A percentile compares a stretch with the other conserved stretches of the same genome.
Evolutionary conservation across 306 rosid species (phyloP).

Genomic region (Gastrolobium villosum): DNA sequence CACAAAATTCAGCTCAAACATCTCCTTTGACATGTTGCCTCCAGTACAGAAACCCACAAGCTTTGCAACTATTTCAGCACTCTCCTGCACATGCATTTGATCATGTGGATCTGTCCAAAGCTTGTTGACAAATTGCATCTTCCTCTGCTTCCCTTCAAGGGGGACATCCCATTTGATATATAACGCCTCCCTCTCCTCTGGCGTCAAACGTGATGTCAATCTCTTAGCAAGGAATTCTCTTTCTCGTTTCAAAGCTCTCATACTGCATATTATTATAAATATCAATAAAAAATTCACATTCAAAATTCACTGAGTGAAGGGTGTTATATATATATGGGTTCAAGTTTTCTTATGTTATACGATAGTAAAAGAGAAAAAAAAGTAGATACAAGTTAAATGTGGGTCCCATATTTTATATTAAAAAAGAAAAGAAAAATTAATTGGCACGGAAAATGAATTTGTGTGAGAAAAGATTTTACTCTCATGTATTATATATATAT

Average conservation of each 20-base stretch:
- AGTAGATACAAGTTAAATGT: no score
- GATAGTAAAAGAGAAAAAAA: no score
- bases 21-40: constrained; percentile 94
- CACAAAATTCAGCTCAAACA: constrained; percentile 93
- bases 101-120: constrained; percentile 95
- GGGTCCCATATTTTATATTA: no score
- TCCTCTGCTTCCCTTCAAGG: constrained; percentile 95
- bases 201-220: constrained; percentile 75
- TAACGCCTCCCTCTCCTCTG: constrained; percentile 86
- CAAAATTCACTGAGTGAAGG: background rate
- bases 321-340: no score
- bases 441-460: no score
- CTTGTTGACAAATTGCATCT: constrained; percentile 84
- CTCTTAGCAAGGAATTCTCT: constrained; percentile 98
- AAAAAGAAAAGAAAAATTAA: no score
- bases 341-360: no score
- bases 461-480: no score
- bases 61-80: constrained; percentile 95
- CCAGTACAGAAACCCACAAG: constrained; percentile 95
- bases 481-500: no score
- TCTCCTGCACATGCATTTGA: constrained; percentile 82
- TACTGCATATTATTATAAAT: constrained; percentile 58
- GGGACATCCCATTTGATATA: constrained; percentile 96
- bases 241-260: constrained; percentile 83
- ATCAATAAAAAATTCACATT: constrained; percentile 14